Evolutionary conservation across 1,284 basidiomycete species (phyloP), one percentile per base, ranked within the genome.

Genomic region (Leccinum pachyderme): DNA sequence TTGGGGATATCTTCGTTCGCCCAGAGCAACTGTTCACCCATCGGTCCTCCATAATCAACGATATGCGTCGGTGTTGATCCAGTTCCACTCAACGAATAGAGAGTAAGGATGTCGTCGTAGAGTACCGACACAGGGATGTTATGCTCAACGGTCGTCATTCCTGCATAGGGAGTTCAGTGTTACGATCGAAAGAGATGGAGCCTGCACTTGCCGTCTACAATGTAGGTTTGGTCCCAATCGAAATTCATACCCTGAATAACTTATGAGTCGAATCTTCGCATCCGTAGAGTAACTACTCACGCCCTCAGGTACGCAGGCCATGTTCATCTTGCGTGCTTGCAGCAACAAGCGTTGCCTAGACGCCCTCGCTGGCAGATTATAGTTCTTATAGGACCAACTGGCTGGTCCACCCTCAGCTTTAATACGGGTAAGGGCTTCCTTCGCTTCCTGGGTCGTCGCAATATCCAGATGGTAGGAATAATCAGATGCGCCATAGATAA

Each of bases 61-160:
- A 88, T 71, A 61, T 89, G 86, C 0, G 87, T 89, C 2, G 87
- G 87, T 0, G 87, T 88, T 35, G 79, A 76, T 6, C 82, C 84
- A n/a, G 87, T 87, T 4, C 87, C 87, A 63, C 86, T 88, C 61
- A 73, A 50, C 0, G 80, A 81, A 62, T 76, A 88, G 5, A 89
- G 70, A 0, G 73, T 83, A 22, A 83, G 62, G 49, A 88, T 73
- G 59, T 89, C 87, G n/a, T 89, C 84, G 61, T 84, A 88, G 7
- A 89, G 73, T 15, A 72, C 70, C 1, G 87, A 79, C 5, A 87
- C 73, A 4, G 87, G 87, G 22, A 89, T 64, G 7, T 83, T 73
- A 60, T 89, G 87, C 63, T 89, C 87, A n/a, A 89, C 71, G 0
- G 87, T 88, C 1, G 87, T 88, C 87, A 89, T 89, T 13, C 86